Conservation (phyloP, 257 asterid species). For the Agastache rugosa region DNA sequence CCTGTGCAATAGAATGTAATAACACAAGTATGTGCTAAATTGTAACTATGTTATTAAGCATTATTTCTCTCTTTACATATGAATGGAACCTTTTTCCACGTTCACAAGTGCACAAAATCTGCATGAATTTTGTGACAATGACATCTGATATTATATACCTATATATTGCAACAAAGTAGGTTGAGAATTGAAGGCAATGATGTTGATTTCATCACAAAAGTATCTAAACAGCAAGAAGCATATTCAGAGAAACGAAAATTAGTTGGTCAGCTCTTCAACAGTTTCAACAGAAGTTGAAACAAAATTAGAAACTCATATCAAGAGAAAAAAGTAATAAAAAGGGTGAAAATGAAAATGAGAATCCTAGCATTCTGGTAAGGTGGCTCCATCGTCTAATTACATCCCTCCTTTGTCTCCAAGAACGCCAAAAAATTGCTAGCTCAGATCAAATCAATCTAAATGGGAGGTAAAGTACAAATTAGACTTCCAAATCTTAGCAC, state of each 20-base stretch:
- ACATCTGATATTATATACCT: not conserved
- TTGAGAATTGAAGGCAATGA: not conserved
- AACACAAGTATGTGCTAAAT: too few species aligned
- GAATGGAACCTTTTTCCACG: too few species aligned
- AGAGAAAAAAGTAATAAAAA: constrained; percentile 10
- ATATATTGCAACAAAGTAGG: not conserved
- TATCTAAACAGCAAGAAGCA: constrained; percentile 5
- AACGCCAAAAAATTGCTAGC: constrained; percentile 32
- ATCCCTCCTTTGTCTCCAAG: constrained; percentile 19
- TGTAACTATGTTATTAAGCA: too few species aligned
- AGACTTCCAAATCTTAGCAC: constrained; percentile 31
- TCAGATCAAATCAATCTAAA: not conserved
- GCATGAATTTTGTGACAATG: not conserved
- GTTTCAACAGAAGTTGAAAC: constrained; percentile 6
- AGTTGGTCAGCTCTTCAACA: constrained; percentile 9
- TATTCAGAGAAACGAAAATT: too few species aligned
- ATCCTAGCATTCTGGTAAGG: constrained; percentile 19
- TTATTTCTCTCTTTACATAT: too few species aligned
- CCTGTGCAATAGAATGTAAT: too few species aligned
- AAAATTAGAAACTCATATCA: constrained; percentile 29
- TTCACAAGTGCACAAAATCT: not conserved
- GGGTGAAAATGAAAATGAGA: constrained; percentile 14
- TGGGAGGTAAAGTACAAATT: constrained; percentile 28
- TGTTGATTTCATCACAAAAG: not conserved
- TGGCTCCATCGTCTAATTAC: constrained; percentile 16